phyloP scores from a whole-genome alignment of 768 basidiomycete species.

The Pleurotus pulmonarius region DNA sequence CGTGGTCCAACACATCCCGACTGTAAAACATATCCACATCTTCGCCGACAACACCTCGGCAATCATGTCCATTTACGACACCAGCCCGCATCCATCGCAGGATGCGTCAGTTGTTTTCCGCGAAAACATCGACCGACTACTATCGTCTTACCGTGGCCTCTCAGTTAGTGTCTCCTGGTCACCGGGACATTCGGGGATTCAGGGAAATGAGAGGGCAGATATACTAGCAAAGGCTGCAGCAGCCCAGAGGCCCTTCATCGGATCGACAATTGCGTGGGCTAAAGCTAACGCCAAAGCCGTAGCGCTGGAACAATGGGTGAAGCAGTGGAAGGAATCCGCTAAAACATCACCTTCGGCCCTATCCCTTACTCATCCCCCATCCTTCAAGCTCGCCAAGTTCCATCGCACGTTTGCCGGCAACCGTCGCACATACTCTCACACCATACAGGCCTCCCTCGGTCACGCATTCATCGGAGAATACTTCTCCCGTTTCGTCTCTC shows the following conservation, averaged over 20 bases:
- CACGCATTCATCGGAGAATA: too few relatives aligned
- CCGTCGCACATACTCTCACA: too few relatives aligned
- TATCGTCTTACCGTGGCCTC: too few relatives aligned
- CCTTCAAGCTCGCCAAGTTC: too few relatives aligned
- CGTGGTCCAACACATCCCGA: conserved; percentile 1
- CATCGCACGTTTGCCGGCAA: too few relatives aligned
- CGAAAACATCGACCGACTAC: background rate
- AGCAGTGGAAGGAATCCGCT: conserved; percentile 12
- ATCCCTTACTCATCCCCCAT: too few relatives aligned
- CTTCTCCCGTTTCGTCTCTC: too few relatives aligned
- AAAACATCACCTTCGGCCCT: too few relatives aligned
- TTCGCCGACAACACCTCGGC: conserved; percentile 22
- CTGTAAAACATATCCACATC: conserved; percentile 17
- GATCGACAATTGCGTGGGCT: conserved; percentile 13
- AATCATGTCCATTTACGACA: conserved; percentile 14
- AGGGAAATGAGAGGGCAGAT: conserved; percentile 20
- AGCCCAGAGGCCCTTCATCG: conserved; percentile 1
- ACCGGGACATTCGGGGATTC: conserved; percentile 17
- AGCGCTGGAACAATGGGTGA: conserved; percentile 10
- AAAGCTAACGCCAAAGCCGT: conserved; percentile 8
- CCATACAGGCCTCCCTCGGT: too few relatives aligned
- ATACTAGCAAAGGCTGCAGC: conserved; percentile 20
- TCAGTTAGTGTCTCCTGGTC: conserved; percentile 13
- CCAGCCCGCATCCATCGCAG: conserved; percentile 16
- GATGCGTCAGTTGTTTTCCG: background rate